Evolutionary conservation across 257 asterid species (phyloP), one percentile per base, ranked within the genome.

Genomic region (Rhazya stricta): DNA sequence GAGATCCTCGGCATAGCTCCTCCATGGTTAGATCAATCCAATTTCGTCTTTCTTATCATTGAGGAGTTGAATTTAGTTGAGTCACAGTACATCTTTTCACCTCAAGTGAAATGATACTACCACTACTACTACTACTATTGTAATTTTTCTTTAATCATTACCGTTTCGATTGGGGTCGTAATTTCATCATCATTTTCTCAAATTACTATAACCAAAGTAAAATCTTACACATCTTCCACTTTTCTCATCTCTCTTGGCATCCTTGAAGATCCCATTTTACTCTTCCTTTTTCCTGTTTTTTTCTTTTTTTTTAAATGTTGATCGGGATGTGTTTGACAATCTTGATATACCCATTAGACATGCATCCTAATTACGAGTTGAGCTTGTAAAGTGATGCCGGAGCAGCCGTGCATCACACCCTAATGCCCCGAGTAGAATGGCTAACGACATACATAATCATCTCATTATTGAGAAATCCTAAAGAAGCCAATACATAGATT

Each of bases 61-160:
- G 73, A 15, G 71, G 70, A 71, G 80, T 81, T 81, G 82, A 81
- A 78, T 78, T 67, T 69, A 74, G n/a, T n/a, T n/a, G 66, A 37
- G 51, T 61, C 45, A 63, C 78, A n/a, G n/a, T n/a, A 62, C 71
- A 41, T 39, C 74, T 74, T 80, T 76, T 9, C 67, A 73, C 39
- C 41, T 25, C n/a, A 16, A 46, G n/a, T 42, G 39, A 43, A 46
- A 42, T 42, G 39, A 43, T 12, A 27, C 10, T 6, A 67, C 60
- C 29, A 27, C 37, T 65, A 18, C 57, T n/a, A 23, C 11, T 39
- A 13, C 10, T 43, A 78, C 72, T 51, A 18, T 34, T 34, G 45
- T 27, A 34, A 62, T 37, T 65, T 65, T 46, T 57, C 29, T n/a
- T 45, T 34, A 60, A 77, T 76, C 63, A 77, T 77, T 77, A 62